These are phyloP conservation scores for Metschnikowia henanensis DNA, from an alignment of 805 yeast genomes.

Conservation along the genomic window DNA sequence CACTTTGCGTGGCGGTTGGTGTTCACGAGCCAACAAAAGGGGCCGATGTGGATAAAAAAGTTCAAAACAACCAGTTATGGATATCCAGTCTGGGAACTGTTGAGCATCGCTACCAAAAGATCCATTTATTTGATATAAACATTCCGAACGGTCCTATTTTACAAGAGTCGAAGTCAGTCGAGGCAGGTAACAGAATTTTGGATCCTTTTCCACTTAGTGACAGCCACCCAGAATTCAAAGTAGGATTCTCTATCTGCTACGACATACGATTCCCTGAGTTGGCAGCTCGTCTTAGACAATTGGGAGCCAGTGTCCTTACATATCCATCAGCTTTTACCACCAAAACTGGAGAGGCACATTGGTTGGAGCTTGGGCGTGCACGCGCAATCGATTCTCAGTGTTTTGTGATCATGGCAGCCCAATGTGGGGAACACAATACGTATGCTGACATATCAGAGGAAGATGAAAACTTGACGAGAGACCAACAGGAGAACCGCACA, in stretches of 20 bases:
- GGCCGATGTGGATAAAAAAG: slow-evolving; percentile 26
- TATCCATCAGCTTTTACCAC: slow-evolving; percentile 94
- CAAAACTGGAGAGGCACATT: slow-evolving; percentile 89
- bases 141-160: slow-evolving; percentile 79
- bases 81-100: slow-evolving; percentile 64
- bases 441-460: slow-evolving; percentile 34
- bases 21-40: slow-evolving; percentile 73
- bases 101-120: slow-evolving; percentile 70
- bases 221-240: slow-evolving; percentile 25
- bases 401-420: slow-evolving; percentile 88
- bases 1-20: slow-evolving; percentile 74
- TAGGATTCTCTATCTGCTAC: slow-evolving; percentile 80
- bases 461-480: slow-evolving; percentile 4
- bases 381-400: slow-evolving; percentile 89
- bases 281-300: slow-evolving; percentile 53
- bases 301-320: slow-evolving; percentile 76
- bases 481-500: too few species aligned
- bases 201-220: slow-evolving; percentile 17
- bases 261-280: slow-evolving; percentile 88
- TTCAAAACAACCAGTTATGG: slow-evolving; percentile 74
- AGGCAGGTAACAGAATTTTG: slow-evolving; percentile 63
- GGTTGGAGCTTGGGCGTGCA: slow-evolving; percentile 77
- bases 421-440: slow-evolving; percentile 73
- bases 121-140: slow-evolving; percentile 89
- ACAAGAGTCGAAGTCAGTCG: slow-evolving; percentile 76